Evolutionary conservation across 768 basidiomycete genomes (phyloP), one percentile per base, ranked within the genome.

Genomic region (Tulasnella sp.): DNA sequence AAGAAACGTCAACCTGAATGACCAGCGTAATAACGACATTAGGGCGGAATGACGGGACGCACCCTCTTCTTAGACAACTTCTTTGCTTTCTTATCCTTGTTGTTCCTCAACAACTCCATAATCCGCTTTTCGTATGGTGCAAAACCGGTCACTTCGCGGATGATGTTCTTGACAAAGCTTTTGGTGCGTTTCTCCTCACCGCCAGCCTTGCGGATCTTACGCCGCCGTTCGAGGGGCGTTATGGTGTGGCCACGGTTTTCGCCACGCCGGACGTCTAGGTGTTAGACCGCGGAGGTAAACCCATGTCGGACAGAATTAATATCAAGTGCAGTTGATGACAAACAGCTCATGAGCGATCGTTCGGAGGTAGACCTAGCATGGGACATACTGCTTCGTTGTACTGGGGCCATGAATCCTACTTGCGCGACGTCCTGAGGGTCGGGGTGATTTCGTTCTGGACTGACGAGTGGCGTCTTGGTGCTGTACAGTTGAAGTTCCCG

Each of bases 1-100:
- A 40, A 21, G 14, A 36, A 19, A 19, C 37, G 29, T 11, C 37
- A 21, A n/a, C 34, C 36, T 6, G 21, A 53, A 31, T 17, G 46
- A 23, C 46, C 23, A 6, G 21, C 7, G 31, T 5, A 7, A 8
- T 17, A 11, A 2, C 34, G 25, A 29, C 32, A 35, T 58, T 21
- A 46, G 12, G 31, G 4, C 4, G 2, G 2, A 29, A 49, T 50
- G 41, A 4, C 12, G 19, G 57, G n/a, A 81, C 84, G 65, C 67
- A 96, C 94, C 78, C 92, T 84, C 78, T 94, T 97, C 84, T 99
- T 99, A 65, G 92, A 93, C 78, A 98, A 77, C 77, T 98, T 98
- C 72, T 91, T 80, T 59, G 94, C 94, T 75, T 94, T 97, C 83
- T 99, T 99, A 72, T 99, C 94, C 78, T 94, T 96, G 62, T 89